phyloP scores from a whole-genome alignment of 441 rosid genomes.

The Aleurites moluccanus region DNA sequence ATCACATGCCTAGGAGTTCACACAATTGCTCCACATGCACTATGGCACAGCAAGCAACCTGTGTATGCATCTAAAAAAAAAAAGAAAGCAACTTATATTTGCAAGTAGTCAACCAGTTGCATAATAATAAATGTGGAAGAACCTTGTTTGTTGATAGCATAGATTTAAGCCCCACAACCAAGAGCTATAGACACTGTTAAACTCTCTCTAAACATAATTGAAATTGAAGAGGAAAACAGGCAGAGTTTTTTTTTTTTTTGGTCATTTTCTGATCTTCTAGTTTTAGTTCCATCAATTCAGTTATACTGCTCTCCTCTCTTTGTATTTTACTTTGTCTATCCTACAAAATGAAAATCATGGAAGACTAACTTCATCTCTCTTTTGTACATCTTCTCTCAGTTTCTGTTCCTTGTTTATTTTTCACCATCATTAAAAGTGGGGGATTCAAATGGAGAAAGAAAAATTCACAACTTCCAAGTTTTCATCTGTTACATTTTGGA shows the following conservation, averaged over 20 bases:
- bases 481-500: not conserved
- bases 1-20: not conserved
- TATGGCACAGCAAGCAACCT: not conserved
- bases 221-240: not conserved
- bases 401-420: not conserved
- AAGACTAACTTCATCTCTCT: not conserved
- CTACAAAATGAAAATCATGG: not conserved
- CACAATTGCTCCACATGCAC: not conserved
- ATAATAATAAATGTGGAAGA: not conserved
- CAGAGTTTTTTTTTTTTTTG: not conserved
- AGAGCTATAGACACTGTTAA: not conserved
- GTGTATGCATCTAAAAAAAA: slow-evolving; percentile 2
- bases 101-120: not conserved
- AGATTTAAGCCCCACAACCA: not conserved
- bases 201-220: not conserved
- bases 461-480: not conserved
- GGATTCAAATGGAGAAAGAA: not conserved
- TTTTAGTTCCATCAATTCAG: not conserved
- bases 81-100: not conserved
- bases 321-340: not conserved
- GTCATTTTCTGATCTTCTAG: not conserved
- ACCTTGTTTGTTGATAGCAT: not conserved
- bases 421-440: not conserved
- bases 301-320: not conserved
- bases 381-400: no score